Percentiles rank a stretch among this genome's conserved stretches.
Conservation (phyloP, 805 yeast genomes). For the Lachancea mirantina region DNA sequence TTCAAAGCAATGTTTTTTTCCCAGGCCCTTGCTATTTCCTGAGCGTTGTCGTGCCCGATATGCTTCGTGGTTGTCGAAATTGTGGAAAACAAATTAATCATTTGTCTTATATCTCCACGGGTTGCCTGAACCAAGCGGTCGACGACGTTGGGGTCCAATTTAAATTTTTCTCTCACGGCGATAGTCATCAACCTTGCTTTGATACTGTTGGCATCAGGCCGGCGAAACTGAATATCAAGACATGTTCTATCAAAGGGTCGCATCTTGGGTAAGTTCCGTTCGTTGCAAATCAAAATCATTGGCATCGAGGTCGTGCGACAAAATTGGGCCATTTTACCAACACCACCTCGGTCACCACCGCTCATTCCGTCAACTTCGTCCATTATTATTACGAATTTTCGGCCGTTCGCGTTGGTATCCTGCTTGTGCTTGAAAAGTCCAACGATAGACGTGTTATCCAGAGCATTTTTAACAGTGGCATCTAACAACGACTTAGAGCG, state of each 20-base stretch:
- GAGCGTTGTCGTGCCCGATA: slow-evolving; percentile 53
- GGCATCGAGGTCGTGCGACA: slow-evolving; percentile 85
- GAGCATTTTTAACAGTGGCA: slow-evolving; percentile 57
- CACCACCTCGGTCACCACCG: slow-evolving; percentile 98
- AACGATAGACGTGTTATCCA: slow-evolving; percentile 74
- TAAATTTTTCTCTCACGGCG: slow-evolving; percentile 75
- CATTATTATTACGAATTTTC: slow-evolving; percentile 79
- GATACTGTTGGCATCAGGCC: slow-evolving; percentile 80
- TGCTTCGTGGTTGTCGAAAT: slow-evolving; percentile 65
- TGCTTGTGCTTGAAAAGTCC: slow-evolving; percentile 53
- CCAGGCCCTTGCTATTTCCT: slow-evolving; percentile 62
- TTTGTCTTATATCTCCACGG: slow-evolving; percentile 87
- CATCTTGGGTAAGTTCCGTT: slow-evolving; percentile 88
- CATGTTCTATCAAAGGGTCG: slow-evolving; percentile 85
- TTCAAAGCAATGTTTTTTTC: slow-evolving; percentile 84
- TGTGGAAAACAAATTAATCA: slow-evolving; percentile 81
- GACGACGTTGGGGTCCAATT: slow-evolving; percentile 70
- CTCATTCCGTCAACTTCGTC: slow-evolving; percentile 99
- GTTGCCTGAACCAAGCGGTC: slow-evolving; percentile 82
- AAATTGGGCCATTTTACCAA: slow-evolving; percentile 83
- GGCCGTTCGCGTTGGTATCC: slow-evolving; percentile 33
- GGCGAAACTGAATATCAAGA: slow-evolving; percentile 72
- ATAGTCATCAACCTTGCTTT: slow-evolving; percentile 83
- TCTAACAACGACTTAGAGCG: slow-evolving; percentile 75
- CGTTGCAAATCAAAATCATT: slow-evolving; percentile 88